phyloP scores from a whole-genome alignment of 139 green algal genomes.

The Gonium pectorale region DNA sequence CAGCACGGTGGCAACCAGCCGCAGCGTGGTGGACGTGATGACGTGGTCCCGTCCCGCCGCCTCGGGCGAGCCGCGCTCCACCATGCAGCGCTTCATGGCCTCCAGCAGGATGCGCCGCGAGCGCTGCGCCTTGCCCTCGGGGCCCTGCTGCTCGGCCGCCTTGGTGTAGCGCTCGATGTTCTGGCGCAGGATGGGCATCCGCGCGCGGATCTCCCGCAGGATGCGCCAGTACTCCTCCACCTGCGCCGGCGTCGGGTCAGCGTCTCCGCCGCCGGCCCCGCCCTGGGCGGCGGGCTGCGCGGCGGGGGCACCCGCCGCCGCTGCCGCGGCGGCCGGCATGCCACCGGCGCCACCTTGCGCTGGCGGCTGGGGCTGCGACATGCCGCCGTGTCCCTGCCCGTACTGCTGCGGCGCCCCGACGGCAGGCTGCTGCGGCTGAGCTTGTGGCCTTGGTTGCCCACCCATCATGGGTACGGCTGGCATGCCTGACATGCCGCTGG shows the following conservation, averaged over 20 bases:
- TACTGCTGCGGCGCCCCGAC: not conserved
- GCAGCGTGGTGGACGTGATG: not conserved
- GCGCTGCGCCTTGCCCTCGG: conserved; percentile 5
- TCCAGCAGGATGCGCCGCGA: conserved; percentile 12
- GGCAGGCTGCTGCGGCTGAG: not conserved
- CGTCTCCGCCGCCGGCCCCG: no score
- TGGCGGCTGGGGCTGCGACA: not conserved
- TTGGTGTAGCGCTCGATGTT: conserved; percentile 10
- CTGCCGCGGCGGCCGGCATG: not conserved
- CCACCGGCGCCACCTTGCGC: not conserved
- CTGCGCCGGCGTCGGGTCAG: not conserved
- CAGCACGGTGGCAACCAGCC: conserved; percentile 1
- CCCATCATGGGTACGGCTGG: not conserved
- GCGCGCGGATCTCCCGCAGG: not conserved
- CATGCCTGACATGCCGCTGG: not conserved
- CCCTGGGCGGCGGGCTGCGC: not conserved
- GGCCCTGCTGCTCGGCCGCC: not conserved
- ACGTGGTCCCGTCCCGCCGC: no score
- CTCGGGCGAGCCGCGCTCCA: conserved; percentile 6
- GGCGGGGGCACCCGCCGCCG: not conserved
- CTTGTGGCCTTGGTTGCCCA: not conserved
- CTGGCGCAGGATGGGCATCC: not conserved
- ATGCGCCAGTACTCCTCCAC: conserved; percentile 28
- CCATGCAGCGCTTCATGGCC: not conserved
- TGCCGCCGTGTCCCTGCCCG: not conserved